Evolutionary conservation across 768 basidiomycete species (phyloP).

Genomic region (Melanogaster broomeanus): DNA sequence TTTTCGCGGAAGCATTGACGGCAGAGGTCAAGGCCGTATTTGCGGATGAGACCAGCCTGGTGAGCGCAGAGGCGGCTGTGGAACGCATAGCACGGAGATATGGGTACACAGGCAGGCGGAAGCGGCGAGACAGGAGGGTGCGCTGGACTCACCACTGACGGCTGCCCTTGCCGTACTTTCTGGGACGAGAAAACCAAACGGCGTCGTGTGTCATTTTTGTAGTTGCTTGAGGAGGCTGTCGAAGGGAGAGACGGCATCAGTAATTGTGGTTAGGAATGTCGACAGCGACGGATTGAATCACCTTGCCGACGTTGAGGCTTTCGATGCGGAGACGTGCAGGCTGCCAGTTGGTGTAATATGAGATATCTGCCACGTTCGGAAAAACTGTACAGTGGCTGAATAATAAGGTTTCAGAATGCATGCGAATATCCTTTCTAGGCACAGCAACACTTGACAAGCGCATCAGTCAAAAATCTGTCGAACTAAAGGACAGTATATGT

Average conservation of each 20-base stretch:
- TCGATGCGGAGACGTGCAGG: neutral
- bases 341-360: too few relatives aligned
- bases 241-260: neutral
- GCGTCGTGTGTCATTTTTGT: slow-evolving; percentile 96
- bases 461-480: too few relatives aligned
- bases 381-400: slow-evolving; percentile 14
- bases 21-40: slow-evolving; percentile 96
- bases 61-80: slow-evolving; percentile 92
- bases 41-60: slow-evolving; percentile 96
- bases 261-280: neutral
- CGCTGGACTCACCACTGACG: slow-evolving; percentile 78
- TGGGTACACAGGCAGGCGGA: neutral
- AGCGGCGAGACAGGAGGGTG: neutral
- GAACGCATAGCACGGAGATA: neutral
- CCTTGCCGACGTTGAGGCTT: slow-evolving; percentile 22
- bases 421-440: too few relatives aligned
- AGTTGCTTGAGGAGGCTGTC: slow-evolving; percentile 8
- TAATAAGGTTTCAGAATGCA: slow-evolving; percentile 6
- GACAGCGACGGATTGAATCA: slow-evolving; percentile 4
- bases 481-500: too few relatives aligned
- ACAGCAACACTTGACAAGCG: too few relatives aligned
- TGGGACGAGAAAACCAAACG: slow-evolving; percentile 95
- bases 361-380: slow-evolving; percentile 9
- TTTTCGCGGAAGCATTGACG: slow-evolving; percentile 99
- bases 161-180: slow-evolving; percentile 93